Evolutionary conservation across 495 filamentous ascomycete genomes (phyloP), one percentile per base, ranked within the genome.

Genomic region (Aspergillus carlsbadensis): DNA sequence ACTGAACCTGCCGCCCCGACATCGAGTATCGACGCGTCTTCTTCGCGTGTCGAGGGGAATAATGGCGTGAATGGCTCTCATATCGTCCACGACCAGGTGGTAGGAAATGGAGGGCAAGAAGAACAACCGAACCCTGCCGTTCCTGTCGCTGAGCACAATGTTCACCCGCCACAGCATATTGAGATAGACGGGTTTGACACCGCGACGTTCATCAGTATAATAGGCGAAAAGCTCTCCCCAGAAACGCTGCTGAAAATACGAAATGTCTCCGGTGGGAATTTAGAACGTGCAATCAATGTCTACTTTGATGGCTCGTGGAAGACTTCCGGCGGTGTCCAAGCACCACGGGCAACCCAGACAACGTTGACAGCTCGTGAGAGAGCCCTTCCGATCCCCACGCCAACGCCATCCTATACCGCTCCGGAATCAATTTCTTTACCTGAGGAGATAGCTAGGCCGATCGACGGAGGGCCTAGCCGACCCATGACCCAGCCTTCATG

Each of bases 291-390:
- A 7, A 81, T 92, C 52, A 89, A 90, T 61, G 88, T 96, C 73
- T 98, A 92, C 65, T 87, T 96, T 46, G 94, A 98, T 61, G 93
- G 92, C 13, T 96, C 92, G 5, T 97, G 90, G 91, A 92, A 87
- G 62, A 81, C 68, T 1, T 60, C 75, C 2, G 15, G 35, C 0
- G 51, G 40, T 15, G 24, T 29, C 3, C 26, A 29, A 29, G 26
- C 26, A 4, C 4, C 35, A 29, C 54, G 50, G 2, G 57, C 56
- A 15, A 61, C 33, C 13, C 58, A 60, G 29, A 46, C 49, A 7
- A 58, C 54, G 4, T 21, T 60, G 3, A 53, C 49, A 26, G 41
- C 56, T 31, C 61, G 52, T 29, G 59, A 60, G 42, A 62, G 52
- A 8, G 10, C 57, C 26, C n/a, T 57, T 21, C 53, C 56, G 2